Percentiles rank a stretch among this genome's conserved stretches.
Evolutionary conservation across 1,284 basidiomycete species (phyloP).

Genomic region (Boletellus deceptivus): DNA sequence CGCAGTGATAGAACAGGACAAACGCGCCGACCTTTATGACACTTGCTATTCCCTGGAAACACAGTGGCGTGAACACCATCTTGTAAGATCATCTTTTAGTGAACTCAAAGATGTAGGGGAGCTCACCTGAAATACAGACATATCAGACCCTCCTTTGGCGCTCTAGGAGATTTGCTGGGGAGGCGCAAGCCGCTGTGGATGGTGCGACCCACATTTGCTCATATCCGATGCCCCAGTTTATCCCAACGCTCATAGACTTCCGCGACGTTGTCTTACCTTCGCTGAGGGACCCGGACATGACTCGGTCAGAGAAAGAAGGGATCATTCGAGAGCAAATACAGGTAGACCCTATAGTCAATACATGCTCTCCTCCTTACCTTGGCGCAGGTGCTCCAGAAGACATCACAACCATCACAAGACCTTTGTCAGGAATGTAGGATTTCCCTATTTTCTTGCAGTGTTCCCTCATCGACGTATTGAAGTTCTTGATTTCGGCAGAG

Average conservation of each 20-base stretch:
- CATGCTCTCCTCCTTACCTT: slow-evolving; percentile 1
- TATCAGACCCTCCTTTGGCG: slow-evolving; percentile 20
- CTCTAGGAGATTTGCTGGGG: slow-evolving; percentile 21
- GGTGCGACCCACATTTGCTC: slow-evolving; percentile 1
- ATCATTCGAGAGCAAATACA: slow-evolving; percentile 18
- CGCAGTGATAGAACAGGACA: slow-evolving; percentile 9
- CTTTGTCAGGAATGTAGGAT: slow-evolving; percentile 22
- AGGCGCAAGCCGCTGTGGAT: slow-evolving; percentile 21
- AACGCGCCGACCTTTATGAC: slow-evolving; percentile 10
- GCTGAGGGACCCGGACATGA: slow-evolving; percentile 9
- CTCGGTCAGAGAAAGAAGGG: slow-evolving; percentile 10
- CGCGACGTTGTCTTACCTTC: slow-evolving; percentile 17
- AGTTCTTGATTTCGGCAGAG: slow-evolving; percentile 19
- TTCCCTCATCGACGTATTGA: neutral
- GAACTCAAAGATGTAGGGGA: too few relatives aligned
- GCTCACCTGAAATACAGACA: slow-evolving; percentile 5
- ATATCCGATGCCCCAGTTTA: neutral
- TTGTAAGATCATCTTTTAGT: neutral
- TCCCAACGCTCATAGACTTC: slow-evolving; percentile 9
- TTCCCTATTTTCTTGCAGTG: neutral
- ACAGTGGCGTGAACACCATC: slow-evolving; percentile 19
- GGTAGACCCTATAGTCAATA: neutral
- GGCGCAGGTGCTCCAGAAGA: slow-evolving; percentile 12
- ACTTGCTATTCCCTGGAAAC: slow-evolving; percentile 12
- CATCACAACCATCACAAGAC: slow-evolving; percentile 15